phyloP scores from a whole-genome alignment of 345 rosid species.

The Citrus hindsii region DNA sequence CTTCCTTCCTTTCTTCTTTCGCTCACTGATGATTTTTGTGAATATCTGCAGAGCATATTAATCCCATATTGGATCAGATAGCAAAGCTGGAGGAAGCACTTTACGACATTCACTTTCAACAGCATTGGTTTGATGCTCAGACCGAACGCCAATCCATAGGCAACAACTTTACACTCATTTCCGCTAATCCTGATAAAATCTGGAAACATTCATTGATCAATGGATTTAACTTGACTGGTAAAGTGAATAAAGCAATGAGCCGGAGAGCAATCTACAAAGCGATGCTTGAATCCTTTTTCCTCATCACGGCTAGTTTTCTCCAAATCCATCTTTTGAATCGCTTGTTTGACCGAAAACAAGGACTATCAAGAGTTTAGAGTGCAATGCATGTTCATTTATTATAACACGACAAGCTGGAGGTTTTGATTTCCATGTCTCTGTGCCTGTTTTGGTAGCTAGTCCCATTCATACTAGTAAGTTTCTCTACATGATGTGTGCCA shows the following conservation, averaged over 20 bases:
- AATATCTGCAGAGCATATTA: slow-evolving; percentile 52
- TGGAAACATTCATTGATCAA: background rate
- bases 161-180: slow-evolving; percentile 10
- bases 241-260: slow-evolving; percentile 69
- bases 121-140: slow-evolving; percentile 84
- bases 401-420: background rate
- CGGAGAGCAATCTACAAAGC: slow-evolving; percentile 67
- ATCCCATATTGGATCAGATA: slow-evolving; percentile 60
- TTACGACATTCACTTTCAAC: slow-evolving; percentile 70
- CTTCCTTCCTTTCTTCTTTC: too few species aligned
- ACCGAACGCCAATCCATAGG: slow-evolving; percentile 67
- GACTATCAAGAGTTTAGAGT: slow-evolving; percentile 53
- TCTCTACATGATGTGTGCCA: too few species aligned
- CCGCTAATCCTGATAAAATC: background rate
- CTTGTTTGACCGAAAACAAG: slow-evolving; percentile 49
- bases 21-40: background rate
- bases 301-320: slow-evolving; percentile 54
- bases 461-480: background rate
- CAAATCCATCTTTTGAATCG: slow-evolving; percentile 62
- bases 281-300: slow-evolving; percentile 53
- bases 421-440: background rate
- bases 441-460: background rate
- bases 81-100: slow-evolving; percentile 65
- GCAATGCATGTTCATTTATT: background rate
- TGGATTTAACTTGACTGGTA: slow-evolving; percentile 1